These are phyloP conservation scores for Cordyceps pruinosa DNA, from an alignment of 2,329 filamentous ascomycete genomes.

Conservation along the genomic window DNA sequence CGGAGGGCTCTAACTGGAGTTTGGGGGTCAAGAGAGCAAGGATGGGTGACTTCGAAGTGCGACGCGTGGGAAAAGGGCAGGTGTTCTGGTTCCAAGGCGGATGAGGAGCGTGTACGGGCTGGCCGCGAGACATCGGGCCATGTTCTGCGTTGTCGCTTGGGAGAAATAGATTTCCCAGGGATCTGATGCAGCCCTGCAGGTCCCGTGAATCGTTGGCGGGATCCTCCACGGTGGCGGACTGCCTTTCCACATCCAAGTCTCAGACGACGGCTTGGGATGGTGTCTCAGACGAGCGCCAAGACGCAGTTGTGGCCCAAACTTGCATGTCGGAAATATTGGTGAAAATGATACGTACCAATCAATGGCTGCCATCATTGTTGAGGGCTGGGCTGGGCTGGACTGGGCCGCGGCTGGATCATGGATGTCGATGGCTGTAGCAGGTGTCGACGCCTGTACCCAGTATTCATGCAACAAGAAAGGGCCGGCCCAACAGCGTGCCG, in stretches of 20 bases:
- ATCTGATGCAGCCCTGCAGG: background rate
- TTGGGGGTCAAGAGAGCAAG: too few species aligned
- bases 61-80: too few species aligned
- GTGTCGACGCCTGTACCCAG: background rate
- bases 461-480: background rate
- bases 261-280: background rate
- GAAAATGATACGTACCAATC: too few species aligned
- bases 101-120: too few species aligned
- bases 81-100: too few species aligned
- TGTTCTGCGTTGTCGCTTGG: background rate
- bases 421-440: background rate
- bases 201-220: too few species aligned
- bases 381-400: too few species aligned
- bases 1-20: too few species aligned
- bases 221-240: too few species aligned
- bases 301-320: background rate
- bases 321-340: background rate
- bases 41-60: background rate
- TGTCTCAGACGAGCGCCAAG: background rate
- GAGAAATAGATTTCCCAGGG: background rate
- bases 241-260: background rate
- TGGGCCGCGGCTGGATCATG: too few species aligned
- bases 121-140: background rate
- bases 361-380: too few species aligned
- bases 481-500: constrained; percentile 4